Evolutionary conservation across 1,284 basidiomycete species (phyloP).

Genomic region (Ustilago shanxiensis): DNA sequence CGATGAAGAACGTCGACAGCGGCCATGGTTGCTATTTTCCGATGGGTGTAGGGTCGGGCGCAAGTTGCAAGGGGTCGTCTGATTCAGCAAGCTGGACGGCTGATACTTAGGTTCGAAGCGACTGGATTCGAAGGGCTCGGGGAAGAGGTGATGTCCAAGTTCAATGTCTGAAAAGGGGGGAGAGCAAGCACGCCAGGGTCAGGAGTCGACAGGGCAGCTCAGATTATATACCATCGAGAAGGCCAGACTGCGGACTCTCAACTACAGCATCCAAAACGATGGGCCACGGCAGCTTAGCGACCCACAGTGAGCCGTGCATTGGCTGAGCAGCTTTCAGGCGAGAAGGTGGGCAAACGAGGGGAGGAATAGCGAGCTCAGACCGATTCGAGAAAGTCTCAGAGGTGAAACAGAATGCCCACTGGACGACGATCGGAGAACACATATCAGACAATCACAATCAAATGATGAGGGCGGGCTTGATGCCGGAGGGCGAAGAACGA

Average conservation of each 20-base stretch:
- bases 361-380: not conserved
- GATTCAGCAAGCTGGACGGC: not conserved
- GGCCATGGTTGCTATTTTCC: conserved; percentile 13
- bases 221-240: not conserved
- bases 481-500: not conserved
- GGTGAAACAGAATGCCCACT: conserved; percentile 15
- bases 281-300: not conserved
- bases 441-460: conserved; percentile 10
- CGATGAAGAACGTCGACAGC: conserved; percentile 25
- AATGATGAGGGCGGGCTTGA: not conserved
- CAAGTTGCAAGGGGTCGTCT: not conserved
- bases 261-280: not conserved
- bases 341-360: not conserved
- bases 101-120: not conserved
- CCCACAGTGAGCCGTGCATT: not conserved
- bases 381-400: conserved; percentile 13
- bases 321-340: not conserved
- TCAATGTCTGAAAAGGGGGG: not conserved
- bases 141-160: not conserved
- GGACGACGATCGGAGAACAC: conserved; percentile 27
- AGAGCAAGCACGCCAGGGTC: too few relatives aligned
- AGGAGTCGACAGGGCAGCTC: not conserved
- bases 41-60: not conserved
- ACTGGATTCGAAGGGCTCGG: not conserved
- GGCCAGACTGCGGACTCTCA: not conserved